A percentile compares a stretch with the other conserved stretches of the same genome.
phyloP scores from a whole-genome alignment of 2,329 filamentous ascomycete genomes.

The Podosphaera xanthii region DNA sequence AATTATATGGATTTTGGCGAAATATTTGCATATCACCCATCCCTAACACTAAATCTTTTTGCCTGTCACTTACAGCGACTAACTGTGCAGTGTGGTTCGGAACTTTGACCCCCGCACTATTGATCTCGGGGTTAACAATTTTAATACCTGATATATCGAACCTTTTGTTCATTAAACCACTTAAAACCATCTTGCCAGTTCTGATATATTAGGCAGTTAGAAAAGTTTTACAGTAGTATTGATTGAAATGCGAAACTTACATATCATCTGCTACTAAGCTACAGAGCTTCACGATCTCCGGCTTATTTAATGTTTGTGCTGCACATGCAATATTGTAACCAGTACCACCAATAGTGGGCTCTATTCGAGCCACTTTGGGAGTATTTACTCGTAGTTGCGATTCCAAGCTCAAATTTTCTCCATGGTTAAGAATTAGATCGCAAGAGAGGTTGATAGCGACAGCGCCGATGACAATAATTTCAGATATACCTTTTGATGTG shows the following conservation, averaged over 20 bases:
- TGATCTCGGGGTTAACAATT: background rate
- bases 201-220: constrained; percentile 17
- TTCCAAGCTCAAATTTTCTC: constrained; percentile 14
- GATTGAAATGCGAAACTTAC: constrained; percentile 19
- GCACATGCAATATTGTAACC: constrained; percentile 81
- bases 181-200: constrained; percentile 50
- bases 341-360: constrained; percentile 70
- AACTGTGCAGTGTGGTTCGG: constrained; percentile 62
- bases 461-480: constrained; percentile 76
- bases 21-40: constrained; percentile 72
- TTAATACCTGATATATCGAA: constrained; percentile 39
- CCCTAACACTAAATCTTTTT: constrained; percentile 67
- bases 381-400: constrained; percentile 30
- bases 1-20: constrained; percentile 23
- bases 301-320: constrained; percentile 42
- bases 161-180: constrained; percentile 37
- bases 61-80: constrained; percentile 63
- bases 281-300: constrained; percentile 42
- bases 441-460: constrained; percentile 75
- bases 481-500: constrained; percentile 16
- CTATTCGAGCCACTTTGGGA: constrained; percentile 66
- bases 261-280: constrained; percentile 63
- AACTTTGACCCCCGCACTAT: background rate
- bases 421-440: constrained; percentile 36
- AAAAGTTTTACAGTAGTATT: background rate